Evolutionary conservation across 2,329 filamentous ascomycete genomes (phyloP), one percentile per base, ranked within the genome.

Genomic region (Cadophora sp.): DNA sequence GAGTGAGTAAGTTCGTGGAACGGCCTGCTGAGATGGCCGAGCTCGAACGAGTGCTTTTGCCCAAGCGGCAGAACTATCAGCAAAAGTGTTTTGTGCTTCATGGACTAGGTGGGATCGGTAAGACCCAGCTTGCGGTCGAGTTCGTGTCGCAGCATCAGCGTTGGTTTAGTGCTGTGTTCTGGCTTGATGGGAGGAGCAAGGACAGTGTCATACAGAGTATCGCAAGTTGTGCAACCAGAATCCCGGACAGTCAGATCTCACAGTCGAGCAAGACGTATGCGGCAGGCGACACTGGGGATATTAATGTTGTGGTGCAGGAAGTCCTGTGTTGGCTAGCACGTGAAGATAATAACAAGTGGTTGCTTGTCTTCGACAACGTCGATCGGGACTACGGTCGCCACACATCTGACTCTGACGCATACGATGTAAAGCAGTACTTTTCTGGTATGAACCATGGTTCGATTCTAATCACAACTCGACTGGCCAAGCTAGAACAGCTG

Each of bases 171-270:
- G 78, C 80, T 0, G 71, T 80, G 4, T 78, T 84, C 67, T 84
- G 81, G 82, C 58, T 84, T 5, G 79, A 83, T 68, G 76, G 75
- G 14, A 80, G 72, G 47, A 76, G 79, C 33, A 75, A 80, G 70
- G 69, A 73, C 16, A 76, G 77, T 4, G 60, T 83, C 1, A 74
- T 77, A 66, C 74, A 77, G 62, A 80, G 79, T 71, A 79, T 78
- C 66, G 41, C 56, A 20, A 14, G 22, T 33, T 60, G 51, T n/a
- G 58, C 66, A 24, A 47, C 13, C 71, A 69, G 59, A 71, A 73
- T 67, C 69, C 73, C 50, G 39, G 71, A 68, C 68, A 66, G 61
- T 55, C 70, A 75, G 62, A 67, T 73, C 62, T 43, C 65, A 64
- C 45, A 59, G 64, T 53, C 59, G 53, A 63, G 33, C 22, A 53